Evolutionary conservation across 192 early-diverging fungal species (phyloP), one percentile per base, ranked within the genome.

Genomic region (Rhizophlyctis rosea): DNA sequence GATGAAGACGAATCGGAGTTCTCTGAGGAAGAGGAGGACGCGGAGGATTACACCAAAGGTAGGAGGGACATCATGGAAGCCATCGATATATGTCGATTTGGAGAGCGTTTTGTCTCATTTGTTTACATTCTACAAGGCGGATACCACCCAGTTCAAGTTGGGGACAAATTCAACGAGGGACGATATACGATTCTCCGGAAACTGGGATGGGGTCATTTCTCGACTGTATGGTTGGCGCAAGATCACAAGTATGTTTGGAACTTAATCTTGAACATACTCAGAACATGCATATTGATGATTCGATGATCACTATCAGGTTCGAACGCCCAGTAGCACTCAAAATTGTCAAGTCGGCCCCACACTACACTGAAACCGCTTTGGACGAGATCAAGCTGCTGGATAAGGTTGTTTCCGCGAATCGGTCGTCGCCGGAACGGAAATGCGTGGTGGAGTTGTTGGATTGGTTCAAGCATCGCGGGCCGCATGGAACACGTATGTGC

Each of bases 131-230:
- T 5, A 34, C 13, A 39, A 75, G 81, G 94, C 57, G 96, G 96
- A 0, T 98, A 98, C 76, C 94, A 98, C 62, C 89, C 93, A 0
- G 83, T 96, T 33, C 76, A 84, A 53, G 77, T 93, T 29, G 92
- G 90, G 4, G 96, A 98, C 59, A 55, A 44, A 21, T 95, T 90
- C 68, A 85, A 89, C 47, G 82, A 88, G 14, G 79, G 81, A 4
- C 83, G 88, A 24, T 98, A 98, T 74, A 76, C 70, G n/a, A 80
- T 96, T 24, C 67, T 96, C 39, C 84, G 90, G 59, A 98, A 98
- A 72, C 86, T 98, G 33, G 96, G 96, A 18, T 98, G 96, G 96
- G 96, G 96, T 16, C 96, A 98, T 64, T 98, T 98, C 64, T 94
- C 92, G 27, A 98, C 96, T 0, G 96, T 98, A 7, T 98, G 96